Conservation (phyloP, 306 rosid species). For the Mimosa bimucronata region DNA sequence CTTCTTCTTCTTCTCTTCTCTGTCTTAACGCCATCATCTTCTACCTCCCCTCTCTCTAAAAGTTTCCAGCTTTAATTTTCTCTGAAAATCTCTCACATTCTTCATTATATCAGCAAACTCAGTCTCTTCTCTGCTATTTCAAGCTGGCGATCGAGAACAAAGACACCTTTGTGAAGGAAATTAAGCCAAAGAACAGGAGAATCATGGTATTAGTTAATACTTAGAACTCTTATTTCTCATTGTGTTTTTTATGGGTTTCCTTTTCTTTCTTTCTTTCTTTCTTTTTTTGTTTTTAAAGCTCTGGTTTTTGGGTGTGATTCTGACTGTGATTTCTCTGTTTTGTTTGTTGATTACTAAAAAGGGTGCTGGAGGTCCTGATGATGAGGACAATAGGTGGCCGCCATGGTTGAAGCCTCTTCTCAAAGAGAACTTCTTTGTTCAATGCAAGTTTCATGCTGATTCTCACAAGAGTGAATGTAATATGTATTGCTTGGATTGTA, state of each 20-base stretch:
- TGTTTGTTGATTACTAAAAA: not conserved
- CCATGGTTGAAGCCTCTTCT: slow-evolving; percentile 97
- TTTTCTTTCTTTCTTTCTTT: too few relatives aligned
- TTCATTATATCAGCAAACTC: not conserved
- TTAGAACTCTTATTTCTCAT: not conserved
- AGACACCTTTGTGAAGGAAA: slow-evolving; percentile 69
- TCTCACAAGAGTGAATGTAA: slow-evolving; percentile 94
- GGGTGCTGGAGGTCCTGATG: slow-evolving; percentile 94
- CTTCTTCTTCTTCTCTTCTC: slow-evolving; percentile 22
- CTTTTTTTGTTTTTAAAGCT: too few relatives aligned
- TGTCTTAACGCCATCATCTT: slow-evolving; percentile 44
- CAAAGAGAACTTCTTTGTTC: slow-evolving; percentile 79
- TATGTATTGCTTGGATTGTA: slow-evolving; percentile 92
- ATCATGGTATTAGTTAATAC: slow-evolving; percentile 57
- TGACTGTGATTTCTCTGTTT: not conserved
- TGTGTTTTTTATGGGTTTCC: not conserved
- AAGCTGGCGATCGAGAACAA: slow-evolving; percentile 89
- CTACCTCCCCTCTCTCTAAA: slow-evolving; percentile 49
- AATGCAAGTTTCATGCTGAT: slow-evolving; percentile 83
- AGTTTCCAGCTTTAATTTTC: not conserved
- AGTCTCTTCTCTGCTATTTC: slow-evolving; percentile 24
- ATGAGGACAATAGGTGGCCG: slow-evolving; percentile 83
- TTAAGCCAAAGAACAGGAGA: slow-evolving; percentile 84
- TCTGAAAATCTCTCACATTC: slow-evolving; percentile 24
- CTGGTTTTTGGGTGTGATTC: slow-evolving; percentile 31